phyloP scores from a whole-genome alignment of 768 basidiomycete species.

The Gautieria morchelliformis region DNA sequence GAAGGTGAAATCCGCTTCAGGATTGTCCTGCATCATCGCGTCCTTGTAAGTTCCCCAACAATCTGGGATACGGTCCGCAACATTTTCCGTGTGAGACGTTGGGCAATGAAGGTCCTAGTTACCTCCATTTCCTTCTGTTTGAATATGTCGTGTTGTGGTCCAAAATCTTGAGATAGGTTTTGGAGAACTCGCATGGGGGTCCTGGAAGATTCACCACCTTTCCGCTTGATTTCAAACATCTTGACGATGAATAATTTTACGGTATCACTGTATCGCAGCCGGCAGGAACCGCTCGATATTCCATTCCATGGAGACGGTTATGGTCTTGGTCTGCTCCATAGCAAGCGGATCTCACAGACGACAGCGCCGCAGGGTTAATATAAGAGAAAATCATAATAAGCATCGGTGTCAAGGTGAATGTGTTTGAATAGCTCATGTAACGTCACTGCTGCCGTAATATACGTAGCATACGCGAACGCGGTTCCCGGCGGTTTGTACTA shows the following conservation, averaged over 20 bases:
- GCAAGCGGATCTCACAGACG: constrained; percentile 73
- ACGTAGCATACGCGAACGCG: constrained; percentile 91
- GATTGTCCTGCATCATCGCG: constrained; percentile 32
- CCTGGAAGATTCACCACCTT: constrained; percentile 46
- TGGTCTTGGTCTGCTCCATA: constrained; percentile 54
- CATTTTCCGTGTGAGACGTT: constrained; percentile 72
- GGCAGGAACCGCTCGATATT: constrained; percentile 90
- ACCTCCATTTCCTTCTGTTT: constrained; percentile 63
- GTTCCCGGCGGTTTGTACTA: constrained; percentile 92
- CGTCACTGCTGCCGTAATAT: constrained; percentile 87
- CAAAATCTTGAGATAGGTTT: constrained; percentile 46
- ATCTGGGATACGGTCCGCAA: constrained; percentile 54
- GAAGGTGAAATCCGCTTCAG: constrained; percentile 58
- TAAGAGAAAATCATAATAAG: constrained; percentile 88
- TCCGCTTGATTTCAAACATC: constrained; percentile 65
- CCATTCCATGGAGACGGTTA: constrained; percentile 80
- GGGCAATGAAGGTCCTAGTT: constrained; percentile 66
- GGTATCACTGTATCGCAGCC: constrained; percentile 56
- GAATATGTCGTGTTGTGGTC: constrained; percentile 53
- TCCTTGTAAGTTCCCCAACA: constrained; percentile 52
- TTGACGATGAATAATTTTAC: constrained; percentile 81
- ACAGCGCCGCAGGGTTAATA: constrained; percentile 85
- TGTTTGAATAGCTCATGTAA: constrained; percentile 95
- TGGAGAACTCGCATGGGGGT: constrained; percentile 68
- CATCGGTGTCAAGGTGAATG: constrained; percentile 73